Percentiles rank a stretch among this genome's conserved stretches.
phyloP scores from a whole-genome alignment of 305 asterid genomes.

The Fraxinus baroniana region DNA sequence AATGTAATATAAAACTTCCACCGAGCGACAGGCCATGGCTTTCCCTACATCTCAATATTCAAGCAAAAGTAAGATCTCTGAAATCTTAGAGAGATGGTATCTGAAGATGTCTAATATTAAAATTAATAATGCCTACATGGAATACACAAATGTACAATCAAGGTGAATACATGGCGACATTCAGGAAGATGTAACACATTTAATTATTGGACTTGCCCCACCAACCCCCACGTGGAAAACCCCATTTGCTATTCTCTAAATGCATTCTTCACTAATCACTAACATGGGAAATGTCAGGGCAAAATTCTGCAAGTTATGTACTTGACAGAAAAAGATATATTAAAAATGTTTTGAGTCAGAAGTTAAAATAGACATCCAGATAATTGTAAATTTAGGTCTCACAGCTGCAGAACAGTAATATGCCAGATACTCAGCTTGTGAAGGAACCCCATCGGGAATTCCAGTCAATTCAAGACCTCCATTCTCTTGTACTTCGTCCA shows the following conservation, averaged over 20 bases:
- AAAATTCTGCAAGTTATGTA: background rate
- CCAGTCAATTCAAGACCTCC: conserved; percentile 56
- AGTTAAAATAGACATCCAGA: conserved; percentile 8
- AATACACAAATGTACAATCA: background rate
- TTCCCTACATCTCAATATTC: conserved; percentile 55
- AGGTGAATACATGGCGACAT: background rate
- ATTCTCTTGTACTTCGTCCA: conserved; percentile 46
- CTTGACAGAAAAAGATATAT: background rate
- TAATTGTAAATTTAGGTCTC: conserved; percentile 33
- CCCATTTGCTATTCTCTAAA: background rate
- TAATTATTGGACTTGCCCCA: background rate
- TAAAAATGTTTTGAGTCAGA: background rate
- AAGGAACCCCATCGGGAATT: conserved; percentile 82
- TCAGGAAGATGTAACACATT: background rate
- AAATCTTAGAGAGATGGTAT: background rate
- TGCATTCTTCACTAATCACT: background rate
- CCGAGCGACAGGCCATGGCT: conserved; percentile 73
- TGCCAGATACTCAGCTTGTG: conserved; percentile 63
- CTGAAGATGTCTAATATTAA: background rate
- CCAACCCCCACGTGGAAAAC: background rate
- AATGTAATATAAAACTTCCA: conserved; percentile 95
- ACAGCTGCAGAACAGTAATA: conserved; percentile 78
- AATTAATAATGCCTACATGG: background rate
- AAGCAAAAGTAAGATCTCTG: conserved; percentile 19
- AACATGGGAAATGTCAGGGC: background rate